Evolutionary conservation across 2,329 filamentous ascomycete species (phyloP), one percentile per base, ranked within the genome.

Genomic region (Colletotrichum tabaci): DNA sequence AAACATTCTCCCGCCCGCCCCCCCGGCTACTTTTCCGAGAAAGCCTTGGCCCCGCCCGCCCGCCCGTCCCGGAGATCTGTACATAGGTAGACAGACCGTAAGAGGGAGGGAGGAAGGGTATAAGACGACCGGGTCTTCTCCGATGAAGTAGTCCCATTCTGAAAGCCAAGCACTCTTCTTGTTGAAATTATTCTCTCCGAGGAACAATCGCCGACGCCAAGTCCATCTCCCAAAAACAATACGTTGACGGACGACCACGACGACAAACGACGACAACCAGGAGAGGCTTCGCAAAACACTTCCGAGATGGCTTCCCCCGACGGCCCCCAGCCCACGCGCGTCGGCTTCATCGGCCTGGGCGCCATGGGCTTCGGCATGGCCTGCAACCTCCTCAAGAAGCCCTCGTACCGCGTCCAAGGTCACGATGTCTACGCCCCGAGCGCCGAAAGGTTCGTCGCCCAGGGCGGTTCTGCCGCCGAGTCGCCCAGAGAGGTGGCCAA

Each of bases 311-410:
- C 66, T 40, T 71, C 66, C 23, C n/a, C 40, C 57, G 56, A 50
- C 50, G 49, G 26, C 26, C 26, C 49, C 21, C 55, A 61, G 44
- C 26, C 61, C 21, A 69, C 63, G 23, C 72, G 69, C 52, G 49
- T 83, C 47, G 81, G 78, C 53, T 78, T 83, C 63, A 77, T 82
- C 38, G 81, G 81, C 10, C 74, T 83, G 7, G 81, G 81, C 2
- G 81, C 81, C 12, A 83, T 83, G 81, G 81, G 81, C 16, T 77
- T 78, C 30, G 80, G 81, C 26, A 83, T 83, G 78, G 81, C 81
- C 0, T 66, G 76, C 2, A 80, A 80, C 4, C 73, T 82, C 12
- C 46, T 81, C 2, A 75, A 76, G 21, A 77, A 79, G 7, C 77
- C 78, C 8, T 55, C 64, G 8, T 82, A 78, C 61, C 18, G 66